Percentiles rank a stretch among this genome's conserved stretches.
These are phyloP conservation scores for Fraxinus greggii DNA, from an alignment of 305 asterid genomes.

Conservation along the genomic window DNA sequence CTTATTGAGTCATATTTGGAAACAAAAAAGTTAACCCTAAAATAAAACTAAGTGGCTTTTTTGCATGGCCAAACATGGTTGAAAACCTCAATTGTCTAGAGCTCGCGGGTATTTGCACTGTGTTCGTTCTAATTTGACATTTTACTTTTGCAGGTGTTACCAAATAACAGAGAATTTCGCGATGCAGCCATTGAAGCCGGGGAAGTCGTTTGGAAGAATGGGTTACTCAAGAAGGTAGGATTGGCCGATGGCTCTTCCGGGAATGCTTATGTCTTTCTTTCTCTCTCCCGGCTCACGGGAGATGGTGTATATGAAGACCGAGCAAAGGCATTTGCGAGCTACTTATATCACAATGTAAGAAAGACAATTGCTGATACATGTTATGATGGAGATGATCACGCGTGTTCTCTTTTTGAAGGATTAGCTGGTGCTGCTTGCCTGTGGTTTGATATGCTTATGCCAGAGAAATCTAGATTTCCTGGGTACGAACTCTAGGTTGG, in stretches of 20 bases:
- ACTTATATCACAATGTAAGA: constrained; percentile 41
- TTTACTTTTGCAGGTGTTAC: constrained; percentile 43
- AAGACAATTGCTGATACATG: constrained; percentile 5
- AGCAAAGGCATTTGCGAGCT: constrained; percentile 67
- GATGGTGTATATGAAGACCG: constrained; percentile 62
- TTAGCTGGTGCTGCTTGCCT: constrained; percentile 67
- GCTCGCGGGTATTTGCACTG: background rate
- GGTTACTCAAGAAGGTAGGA: constrained; percentile 67
- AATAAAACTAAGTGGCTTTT: background rate
- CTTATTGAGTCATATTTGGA: background rate
- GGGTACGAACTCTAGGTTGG: constrained; percentile 59
- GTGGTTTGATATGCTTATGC: constrained; percentile 58
- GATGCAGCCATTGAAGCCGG: constrained; percentile 86
- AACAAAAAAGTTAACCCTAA: background rate
- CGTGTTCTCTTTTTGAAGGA: constrained; percentile 64
- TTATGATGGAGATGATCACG: constrained; percentile 31
- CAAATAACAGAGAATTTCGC: constrained; percentile 58
- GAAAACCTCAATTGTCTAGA: background rate
- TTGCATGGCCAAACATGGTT: background rate
- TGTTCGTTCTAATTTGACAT: background rate
- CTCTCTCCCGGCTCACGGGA: constrained; percentile 70
- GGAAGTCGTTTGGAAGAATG: constrained; percentile 79
- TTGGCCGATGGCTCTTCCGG: constrained; percentile 70
- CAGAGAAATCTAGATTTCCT: constrained; percentile 52
- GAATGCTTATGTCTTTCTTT: constrained; percentile 60